phyloP scores from a whole-genome alignment of 176 grass and related monocot genomes.

The Chloris gayana region DNA sequence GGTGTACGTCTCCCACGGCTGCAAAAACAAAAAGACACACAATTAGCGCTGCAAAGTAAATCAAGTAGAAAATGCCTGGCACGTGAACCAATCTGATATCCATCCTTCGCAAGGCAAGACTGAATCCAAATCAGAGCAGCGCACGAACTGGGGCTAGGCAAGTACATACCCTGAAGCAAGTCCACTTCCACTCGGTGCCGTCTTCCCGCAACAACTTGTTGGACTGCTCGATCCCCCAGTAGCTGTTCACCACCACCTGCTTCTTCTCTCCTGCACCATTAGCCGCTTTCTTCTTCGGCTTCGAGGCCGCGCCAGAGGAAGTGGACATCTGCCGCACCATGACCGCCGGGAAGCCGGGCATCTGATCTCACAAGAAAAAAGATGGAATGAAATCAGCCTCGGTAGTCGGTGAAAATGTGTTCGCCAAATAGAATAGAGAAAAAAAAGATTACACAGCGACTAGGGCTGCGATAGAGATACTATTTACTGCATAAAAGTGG shows the following conservation, averaged over 20 bases:
- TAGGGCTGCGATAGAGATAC: no score
- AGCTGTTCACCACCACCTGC: conserved; percentile 58
- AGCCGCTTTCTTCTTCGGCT: conserved; percentile 20
- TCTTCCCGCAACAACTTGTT: conserved; percentile 68
- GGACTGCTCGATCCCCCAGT: conserved; percentile 66
- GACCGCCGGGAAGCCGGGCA: conserved; percentile 7
- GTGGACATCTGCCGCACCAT: conserved; percentile 45
- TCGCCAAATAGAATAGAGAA: no score
- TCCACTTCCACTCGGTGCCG: conserved; percentile 83
- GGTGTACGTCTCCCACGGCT: conserved; percentile 80
- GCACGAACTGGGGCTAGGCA: not conserved
- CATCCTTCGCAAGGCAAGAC: not conserved
- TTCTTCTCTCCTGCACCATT: conserved; percentile 46
- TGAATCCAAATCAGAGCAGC: conserved; percentile 12
- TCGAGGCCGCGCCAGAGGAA: not conserved
- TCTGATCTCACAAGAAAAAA: no score
- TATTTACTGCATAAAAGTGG: no score
- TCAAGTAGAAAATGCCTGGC: not conserved
- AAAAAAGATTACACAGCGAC: no score
- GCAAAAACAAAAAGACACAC: conserved; percentile 16
- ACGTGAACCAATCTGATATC: not conserved
- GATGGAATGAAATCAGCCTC: no score
- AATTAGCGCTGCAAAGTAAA: not conserved
- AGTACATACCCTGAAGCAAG: conserved; percentile 72
- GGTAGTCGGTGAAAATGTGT: no score